phyloP scores from a whole-genome alignment of 768 basidiomycete genomes.

The Podaxis sp. region DNA sequence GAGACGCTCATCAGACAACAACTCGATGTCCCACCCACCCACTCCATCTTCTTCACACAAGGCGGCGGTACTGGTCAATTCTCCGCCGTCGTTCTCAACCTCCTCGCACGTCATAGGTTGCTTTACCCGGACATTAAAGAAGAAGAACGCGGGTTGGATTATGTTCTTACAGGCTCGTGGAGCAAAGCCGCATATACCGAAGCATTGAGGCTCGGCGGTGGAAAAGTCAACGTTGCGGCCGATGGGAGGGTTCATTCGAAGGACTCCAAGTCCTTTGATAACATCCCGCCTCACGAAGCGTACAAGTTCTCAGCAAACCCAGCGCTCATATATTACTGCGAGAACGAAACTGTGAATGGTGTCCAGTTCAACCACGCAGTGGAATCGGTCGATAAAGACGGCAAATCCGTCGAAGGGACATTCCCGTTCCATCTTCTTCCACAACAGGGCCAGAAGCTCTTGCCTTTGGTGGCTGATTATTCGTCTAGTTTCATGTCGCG shows the following conservation, averaged over 20 bases:
- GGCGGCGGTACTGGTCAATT: slow-evolving; percentile 94
- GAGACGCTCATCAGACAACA: slow-evolving; percentile 70
- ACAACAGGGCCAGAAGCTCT: slow-evolving; percentile 40
- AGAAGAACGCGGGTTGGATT: slow-evolving; percentile 71
- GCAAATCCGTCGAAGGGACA: slow-evolving; percentile 40
- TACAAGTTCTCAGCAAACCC: slow-evolving; percentile 81
- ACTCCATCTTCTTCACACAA: slow-evolving; percentile 89
- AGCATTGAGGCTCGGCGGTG: slow-evolving; percentile 66
- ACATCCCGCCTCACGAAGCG: slow-evolving; percentile 68
- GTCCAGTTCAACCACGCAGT: slow-evolving; percentile 68
- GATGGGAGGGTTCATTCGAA: slow-evolving; percentile 63
- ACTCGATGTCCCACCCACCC: slow-evolving; percentile 79
- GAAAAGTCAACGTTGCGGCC: slow-evolving; percentile 64
- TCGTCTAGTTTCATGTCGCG: slow-evolving; percentile 97
- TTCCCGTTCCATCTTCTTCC: slow-evolving; percentile 85
- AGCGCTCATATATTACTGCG: slow-evolving; percentile 96
- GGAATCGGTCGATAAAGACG: neutral
- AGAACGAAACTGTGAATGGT: slow-evolving; percentile 98
- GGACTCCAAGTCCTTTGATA: slow-evolving; percentile 72
- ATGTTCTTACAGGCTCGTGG: slow-evolving; percentile 93
- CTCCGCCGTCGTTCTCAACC: slow-evolving; percentile 87
- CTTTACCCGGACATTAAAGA: slow-evolving; percentile 58
- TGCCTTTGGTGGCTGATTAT: slow-evolving; percentile 91
- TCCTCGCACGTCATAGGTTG: slow-evolving; percentile 82
- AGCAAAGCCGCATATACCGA: slow-evolving; percentile 84